These are phyloP conservation scores for Tuber aestivum DNA, from an alignment of 495 filamentous ascomycete genomes.

Conservation along the genomic window DNA sequence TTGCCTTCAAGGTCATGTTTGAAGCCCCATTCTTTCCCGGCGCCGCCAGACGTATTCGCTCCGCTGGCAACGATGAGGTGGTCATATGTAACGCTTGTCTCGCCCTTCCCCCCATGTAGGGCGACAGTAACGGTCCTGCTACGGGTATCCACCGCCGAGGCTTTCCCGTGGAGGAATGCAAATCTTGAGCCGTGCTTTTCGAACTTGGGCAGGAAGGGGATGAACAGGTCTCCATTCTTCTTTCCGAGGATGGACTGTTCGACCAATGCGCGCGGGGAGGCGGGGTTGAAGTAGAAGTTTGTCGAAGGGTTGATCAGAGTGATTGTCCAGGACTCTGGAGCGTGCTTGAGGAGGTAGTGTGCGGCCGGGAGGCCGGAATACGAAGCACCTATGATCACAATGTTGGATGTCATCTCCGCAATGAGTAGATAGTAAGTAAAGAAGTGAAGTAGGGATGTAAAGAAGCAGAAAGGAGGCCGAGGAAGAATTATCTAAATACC, in stretches of 20 bases:
- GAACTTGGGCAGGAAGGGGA: conserved; percentile 45
- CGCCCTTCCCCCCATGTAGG: conserved; percentile 25
- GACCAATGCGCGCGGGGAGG: conserved; percentile 52
- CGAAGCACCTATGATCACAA: conserved; percentile 55
- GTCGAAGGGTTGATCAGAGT: conserved; percentile 48
- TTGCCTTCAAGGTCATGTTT: conserved; percentile 33
- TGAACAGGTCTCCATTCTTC: conserved; percentile 46
- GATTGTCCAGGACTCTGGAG: conserved; percentile 42
- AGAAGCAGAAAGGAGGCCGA: neutral
- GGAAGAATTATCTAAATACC: neutral
- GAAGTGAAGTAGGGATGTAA: neutral
- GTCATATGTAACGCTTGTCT: conserved; percentile 38
- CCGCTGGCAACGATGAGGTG: conserved; percentile 46
- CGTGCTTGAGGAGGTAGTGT: conserved; percentile 52
- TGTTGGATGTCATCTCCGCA: conserved; percentile 14
- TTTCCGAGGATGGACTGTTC: conserved; percentile 44
- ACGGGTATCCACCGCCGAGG: conserved; percentile 32
- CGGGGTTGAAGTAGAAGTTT: conserved; percentile 56
- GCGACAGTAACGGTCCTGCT: conserved; percentile 34
- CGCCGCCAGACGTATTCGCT: conserved; percentile 27
- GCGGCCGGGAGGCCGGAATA: conserved; percentile 51
- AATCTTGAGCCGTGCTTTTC: conserved; percentile 42
- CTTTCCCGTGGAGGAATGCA: conserved; percentile 45
- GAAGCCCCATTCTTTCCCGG: conserved; percentile 36
- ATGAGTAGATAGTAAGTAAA: neutral